Conservation (phyloP, 108 stramenopile species). For the Licmophora abbreviata region DNA sequence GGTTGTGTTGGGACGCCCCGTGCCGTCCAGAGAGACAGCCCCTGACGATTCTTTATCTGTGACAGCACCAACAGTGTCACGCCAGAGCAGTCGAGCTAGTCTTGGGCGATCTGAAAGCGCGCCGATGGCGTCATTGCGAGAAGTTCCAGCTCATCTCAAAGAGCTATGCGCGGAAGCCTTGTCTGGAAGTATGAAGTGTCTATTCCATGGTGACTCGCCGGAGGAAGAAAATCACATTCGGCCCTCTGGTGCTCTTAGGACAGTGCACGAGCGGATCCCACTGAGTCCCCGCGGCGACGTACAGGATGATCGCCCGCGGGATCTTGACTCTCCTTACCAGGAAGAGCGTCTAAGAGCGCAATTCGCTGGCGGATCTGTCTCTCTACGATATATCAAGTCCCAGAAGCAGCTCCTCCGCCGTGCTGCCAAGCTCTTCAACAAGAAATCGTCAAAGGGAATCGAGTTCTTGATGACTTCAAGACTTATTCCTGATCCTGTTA, state of each 20-base stretch:
- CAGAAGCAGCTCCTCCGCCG: conserved; percentile 56
- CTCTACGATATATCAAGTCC: conserved; percentile 42
- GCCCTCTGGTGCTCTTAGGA: too few species aligned
- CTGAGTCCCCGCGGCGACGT: conserved; percentile 8
- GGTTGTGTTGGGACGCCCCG: conserved; percentile 19
- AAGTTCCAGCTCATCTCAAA: conserved; percentile 73
- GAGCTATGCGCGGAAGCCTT: conserved; percentile 76
- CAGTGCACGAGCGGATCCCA: too few species aligned
- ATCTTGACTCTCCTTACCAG: neutral
- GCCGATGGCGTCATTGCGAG: conserved; percentile 12
- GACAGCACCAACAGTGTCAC: neutral
- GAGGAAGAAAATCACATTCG: too few species aligned
- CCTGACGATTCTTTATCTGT: neutral
- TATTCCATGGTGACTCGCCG: conserved; percentile 47
- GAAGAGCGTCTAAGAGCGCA: neutral
- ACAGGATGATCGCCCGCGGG: neutral
- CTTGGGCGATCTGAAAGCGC: neutral
- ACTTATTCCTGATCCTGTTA: conserved; percentile 63
- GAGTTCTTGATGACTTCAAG: conserved; percentile 56
- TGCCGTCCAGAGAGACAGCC: too few species aligned
- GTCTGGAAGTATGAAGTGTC: conserved; percentile 54
- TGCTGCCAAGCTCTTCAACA: conserved; percentile 74
- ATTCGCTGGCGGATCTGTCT: neutral
- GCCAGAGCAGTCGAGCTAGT: neutral
- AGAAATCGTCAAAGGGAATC: conserved; percentile 64